Evolutionary conservation across 31 red algal species (phyloP), one percentile per base, ranked within the genome.

Genomic region (Porphyra umbilicalis): DNA sequence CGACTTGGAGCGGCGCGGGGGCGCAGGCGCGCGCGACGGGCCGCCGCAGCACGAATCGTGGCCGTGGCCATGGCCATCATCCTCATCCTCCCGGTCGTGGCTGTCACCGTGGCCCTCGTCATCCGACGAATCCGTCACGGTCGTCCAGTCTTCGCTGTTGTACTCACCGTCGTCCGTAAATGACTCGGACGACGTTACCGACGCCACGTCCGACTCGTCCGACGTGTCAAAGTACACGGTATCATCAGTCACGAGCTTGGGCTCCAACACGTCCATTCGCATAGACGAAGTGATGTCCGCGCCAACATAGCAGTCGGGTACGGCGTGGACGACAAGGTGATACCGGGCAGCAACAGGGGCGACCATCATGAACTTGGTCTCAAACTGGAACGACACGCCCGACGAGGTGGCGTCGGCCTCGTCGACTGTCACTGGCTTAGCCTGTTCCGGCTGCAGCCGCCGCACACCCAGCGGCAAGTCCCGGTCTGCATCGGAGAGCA

Each of bases 301-400:
- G 36, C 95, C 91, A 2, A 87, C 82, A 81, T 97, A 97, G 75
- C 91, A 93, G 79, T 97, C 95, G 75, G 85, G 88, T 33, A 87
- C 85, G 34, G 89, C 82, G 67, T 83, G 82, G 79, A 93, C 85
- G 44, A 91, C 91, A 74, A 94, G 79, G 18, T 83, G 87, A 80
- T 93, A 97, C 46, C 38, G 37, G 16, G 88, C 95, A 2, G 84
- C 75, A 44, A 82, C 35, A 15, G 91, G 91, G 7, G 95, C 95
- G 42, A 36, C 34, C 31, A 92, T 90, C 77, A 57, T 83, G 39
- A 97, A 93, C 35, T 88, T 86, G 74, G 88, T 77, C 3, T 91
- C 71, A 71, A 94, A 93, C 35, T 33, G 15, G 68, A 76, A 40
- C 10, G 32, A 2, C 39, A 9, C 11, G 44, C 25, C 75, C 35